Percentiles rank a stretch among this genome's conserved stretches.
These are phyloP conservation scores for Phytophthora ohioensis DNA, from an alignment of 352 stramenopile genomes.

Conservation along the genomic window DNA sequence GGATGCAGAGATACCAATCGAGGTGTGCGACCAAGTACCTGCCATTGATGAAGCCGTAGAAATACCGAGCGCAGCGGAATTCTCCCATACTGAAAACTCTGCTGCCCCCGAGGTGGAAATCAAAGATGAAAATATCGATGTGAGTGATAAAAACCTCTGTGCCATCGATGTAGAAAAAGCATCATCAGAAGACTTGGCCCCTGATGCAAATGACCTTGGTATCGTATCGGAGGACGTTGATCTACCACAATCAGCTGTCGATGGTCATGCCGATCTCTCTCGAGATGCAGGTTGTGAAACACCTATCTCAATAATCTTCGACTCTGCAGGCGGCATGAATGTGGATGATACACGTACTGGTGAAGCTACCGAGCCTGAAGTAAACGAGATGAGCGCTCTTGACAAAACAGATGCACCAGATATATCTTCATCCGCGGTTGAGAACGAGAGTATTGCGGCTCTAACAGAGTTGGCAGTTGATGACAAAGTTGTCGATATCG, in stretches of 20 bases:
- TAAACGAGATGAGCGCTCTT: neutral
- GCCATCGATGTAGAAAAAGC: too few species aligned
- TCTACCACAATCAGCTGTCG: too few species aligned
- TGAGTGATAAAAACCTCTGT: neutral
- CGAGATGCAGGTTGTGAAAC: too few species aligned
- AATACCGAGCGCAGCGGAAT: neutral
- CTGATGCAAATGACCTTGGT: too few species aligned
- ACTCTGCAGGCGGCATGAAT: neutral
- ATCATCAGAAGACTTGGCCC: too few species aligned
- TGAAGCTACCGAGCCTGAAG: neutral
- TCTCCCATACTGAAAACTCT: neutral
- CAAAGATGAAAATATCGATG: neutral
- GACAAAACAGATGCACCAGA: neutral
- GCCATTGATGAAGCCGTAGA: neutral
- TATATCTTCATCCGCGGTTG: neutral
- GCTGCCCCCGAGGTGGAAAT: neutral
- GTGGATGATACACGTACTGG: neutral
- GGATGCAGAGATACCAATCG: too few species aligned
- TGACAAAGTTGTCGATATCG: too few species aligned
- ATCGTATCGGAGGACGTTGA: too few species aligned
- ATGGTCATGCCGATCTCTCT: too few species aligned
- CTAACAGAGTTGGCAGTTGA: neutral
- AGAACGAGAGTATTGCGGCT: neutral
- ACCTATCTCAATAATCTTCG: too few species aligned
- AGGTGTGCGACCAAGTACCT: too few species aligned